A percentile compares a stretch with the other conserved stretches of the same genome.
These are phyloP conservation scores for Neohortaea acidophila DNA, from an alignment of 495 filamentous ascomycete genomes.

Conservation along the genomic window DNA sequence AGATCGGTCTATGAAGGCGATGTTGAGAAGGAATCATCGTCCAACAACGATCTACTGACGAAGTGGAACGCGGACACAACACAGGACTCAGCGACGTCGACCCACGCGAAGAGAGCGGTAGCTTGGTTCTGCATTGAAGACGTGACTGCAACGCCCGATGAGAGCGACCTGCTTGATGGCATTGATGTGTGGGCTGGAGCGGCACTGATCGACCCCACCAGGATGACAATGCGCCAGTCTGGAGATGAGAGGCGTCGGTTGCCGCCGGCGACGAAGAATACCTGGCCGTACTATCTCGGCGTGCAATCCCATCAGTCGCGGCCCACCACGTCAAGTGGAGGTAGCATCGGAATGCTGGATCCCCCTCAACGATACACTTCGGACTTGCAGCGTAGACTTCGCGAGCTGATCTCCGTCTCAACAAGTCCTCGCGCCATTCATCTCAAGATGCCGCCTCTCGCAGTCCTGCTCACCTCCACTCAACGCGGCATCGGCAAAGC, in stretches of 20 bases:
- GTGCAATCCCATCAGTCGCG: conserved; percentile 30
- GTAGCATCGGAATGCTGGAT: conserved; percentile 9
- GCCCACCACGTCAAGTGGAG: neutral
- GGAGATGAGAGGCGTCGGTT: conserved; percentile 66
- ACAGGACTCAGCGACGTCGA: neutral
- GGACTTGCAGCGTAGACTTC: conserved; percentile 55
- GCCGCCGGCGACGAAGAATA: conserved; percentile 54
- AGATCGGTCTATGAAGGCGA: conserved; percentile 51
- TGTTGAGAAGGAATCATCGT: conserved; percentile 23
- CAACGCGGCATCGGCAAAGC: conserved; percentile 87
- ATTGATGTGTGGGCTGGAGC: conserved; percentile 70
- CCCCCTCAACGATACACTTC: conserved; percentile 40
- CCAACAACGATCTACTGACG: conserved; percentile 20
- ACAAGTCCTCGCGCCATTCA: conserved; percentile 78
- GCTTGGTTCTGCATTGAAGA: conserved; percentile 85
- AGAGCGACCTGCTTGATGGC: conserved; percentile 30
- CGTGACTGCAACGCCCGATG: conserved; percentile 36
- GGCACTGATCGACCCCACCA: conserved; percentile 63
- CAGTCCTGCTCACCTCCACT: conserved; percentile 73
- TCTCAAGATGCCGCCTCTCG: conserved; percentile 70
- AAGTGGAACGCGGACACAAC: conserved; percentile 6
- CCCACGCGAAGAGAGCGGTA: conserved; percentile 30
- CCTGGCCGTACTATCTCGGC: conserved; percentile 78
- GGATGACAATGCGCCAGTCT: conserved; percentile 74
- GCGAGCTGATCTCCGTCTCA: conserved; percentile 75